Conservation (phyloP, 768 basidiomycete species). For the Boletus pseudo-olivaceus region DNA sequence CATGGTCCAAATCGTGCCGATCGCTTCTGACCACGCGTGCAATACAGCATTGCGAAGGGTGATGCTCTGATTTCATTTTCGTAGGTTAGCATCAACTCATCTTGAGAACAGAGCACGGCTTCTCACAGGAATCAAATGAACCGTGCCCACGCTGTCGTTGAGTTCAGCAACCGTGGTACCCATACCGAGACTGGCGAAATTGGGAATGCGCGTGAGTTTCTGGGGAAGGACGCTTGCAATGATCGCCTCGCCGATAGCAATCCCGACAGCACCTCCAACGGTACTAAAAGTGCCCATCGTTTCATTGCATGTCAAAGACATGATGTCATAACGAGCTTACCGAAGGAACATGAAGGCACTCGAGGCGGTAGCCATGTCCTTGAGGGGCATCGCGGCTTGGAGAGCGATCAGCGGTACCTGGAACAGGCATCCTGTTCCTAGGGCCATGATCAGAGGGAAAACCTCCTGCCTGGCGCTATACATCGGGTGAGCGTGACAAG, state of each 20-base stretch:
- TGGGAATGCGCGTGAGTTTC: constrained; percentile 34
- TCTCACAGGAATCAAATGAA: constrained; percentile 34
- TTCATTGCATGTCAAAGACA: not conserved
- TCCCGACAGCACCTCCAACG: constrained; percentile 73
- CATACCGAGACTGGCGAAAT: constrained; percentile 22
- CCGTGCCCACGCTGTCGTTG: constrained; percentile 42
- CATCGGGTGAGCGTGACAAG: constrained; percentile 5
- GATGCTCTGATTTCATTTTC: constrained; percentile 39
- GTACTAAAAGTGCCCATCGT: constrained; percentile 38
- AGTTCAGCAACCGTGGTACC: constrained; percentile 43
- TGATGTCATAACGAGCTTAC: constrained; percentile 29
- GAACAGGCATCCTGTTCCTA: constrained; percentile 66
- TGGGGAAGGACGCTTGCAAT: constrained; percentile 50
- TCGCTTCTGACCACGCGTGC: constrained; percentile 63
- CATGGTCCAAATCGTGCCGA: constrained; percentile 63
- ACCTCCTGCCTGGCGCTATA: constrained; percentile 59
- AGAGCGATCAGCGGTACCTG: constrained; percentile 66
- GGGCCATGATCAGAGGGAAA: constrained; percentile 61
- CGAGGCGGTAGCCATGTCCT: constrained; percentile 83
- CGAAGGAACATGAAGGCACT: constrained; percentile 67
- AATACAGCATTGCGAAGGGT: constrained; percentile 47
- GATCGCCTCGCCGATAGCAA: constrained; percentile 70
- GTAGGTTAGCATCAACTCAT: not conserved
- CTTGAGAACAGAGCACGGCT: not conserved
- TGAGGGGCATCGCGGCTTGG: constrained; percentile 84